A percentile compares a stretch with the other conserved stretches of the same genome.
These are phyloP conservation scores for Carex littledalei DNA, from an alignment of 176 grass and related monocot genomes.

Conservation along the genomic window DNA sequence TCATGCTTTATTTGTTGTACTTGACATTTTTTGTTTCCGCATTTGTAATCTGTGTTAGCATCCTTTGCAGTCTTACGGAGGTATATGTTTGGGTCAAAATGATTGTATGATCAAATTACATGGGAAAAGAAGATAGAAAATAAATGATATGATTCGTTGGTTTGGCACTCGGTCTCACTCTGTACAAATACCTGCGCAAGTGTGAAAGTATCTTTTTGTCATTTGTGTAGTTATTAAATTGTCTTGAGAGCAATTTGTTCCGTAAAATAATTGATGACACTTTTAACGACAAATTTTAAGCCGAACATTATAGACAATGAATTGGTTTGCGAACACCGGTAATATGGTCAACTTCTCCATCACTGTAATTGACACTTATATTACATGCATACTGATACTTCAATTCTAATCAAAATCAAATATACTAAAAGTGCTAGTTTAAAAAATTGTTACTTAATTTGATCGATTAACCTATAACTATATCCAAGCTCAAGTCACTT, in stretches of 20 bases:
- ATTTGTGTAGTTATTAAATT: background rate
- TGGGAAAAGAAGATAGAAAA: background rate
- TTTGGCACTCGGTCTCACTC: background rate
- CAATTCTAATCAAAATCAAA: too few species aligned
- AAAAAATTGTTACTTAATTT: too few species aligned
- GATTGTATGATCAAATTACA: background rate
- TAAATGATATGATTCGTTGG: background rate
- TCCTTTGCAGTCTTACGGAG: background rate
- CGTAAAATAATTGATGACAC: background rate
- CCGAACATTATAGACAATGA: background rate
- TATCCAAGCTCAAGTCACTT: too few species aligned
- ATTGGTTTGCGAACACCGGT: background rate
- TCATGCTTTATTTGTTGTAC: conserved; percentile 15
- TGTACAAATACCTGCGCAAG: background rate
- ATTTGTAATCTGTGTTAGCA: conserved; percentile 5
- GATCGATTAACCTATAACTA: too few species aligned
- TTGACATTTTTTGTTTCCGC: background rate
- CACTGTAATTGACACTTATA: too few species aligned
- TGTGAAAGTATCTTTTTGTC: background rate
- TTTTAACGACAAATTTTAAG: too few species aligned
- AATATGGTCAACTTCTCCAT: background rate
- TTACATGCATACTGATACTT: too few species aligned
- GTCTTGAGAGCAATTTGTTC: background rate
- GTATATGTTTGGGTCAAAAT: background rate
- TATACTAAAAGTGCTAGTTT: too few species aligned